These are phyloP conservation scores for Zoysia pacifica DNA, from an alignment of 176 grass and related monocot genomes.

Conservation along the genomic window DNA sequence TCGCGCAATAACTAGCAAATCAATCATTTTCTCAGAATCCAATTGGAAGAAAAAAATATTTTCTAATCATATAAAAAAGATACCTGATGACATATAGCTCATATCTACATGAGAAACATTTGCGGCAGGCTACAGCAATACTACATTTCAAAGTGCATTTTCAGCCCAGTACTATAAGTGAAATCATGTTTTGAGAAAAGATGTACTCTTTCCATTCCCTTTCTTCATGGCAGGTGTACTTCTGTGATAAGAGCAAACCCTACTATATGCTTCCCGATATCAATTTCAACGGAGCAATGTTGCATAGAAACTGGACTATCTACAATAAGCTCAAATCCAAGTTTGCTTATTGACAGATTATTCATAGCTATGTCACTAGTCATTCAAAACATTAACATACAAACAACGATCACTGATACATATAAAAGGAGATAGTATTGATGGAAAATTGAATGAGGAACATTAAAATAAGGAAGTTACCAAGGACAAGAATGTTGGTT, in stretches of 20 bases:
- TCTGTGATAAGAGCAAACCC: not conserved
- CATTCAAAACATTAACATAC: too few relatives aligned
- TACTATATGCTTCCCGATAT: not conserved
- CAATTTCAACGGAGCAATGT: slow-evolving; percentile 11
- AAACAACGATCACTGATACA: too few relatives aligned
- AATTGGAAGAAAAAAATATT: slow-evolving; percentile 16
- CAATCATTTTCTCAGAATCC: slow-evolving; percentile 8
- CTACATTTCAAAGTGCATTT: not conserved
- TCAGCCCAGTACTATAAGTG: slow-evolving; percentile 3
- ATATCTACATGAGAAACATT: slow-evolving; percentile 9
- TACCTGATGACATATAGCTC: slow-evolving; percentile 17
- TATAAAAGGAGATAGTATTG: not conserved
- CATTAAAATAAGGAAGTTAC: slow-evolving; percentile 38
- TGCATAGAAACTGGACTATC: slow-evolving; percentile 8
- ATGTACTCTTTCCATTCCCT: not conserved
- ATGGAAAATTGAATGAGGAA: slow-evolving; percentile 13
- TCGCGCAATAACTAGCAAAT: slow-evolving; percentile 6
- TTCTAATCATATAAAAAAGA: not conserved
- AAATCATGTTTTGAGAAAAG: slow-evolving; percentile 23
- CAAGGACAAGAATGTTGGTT: slow-evolving; percentile 51
- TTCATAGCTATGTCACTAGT: not conserved
- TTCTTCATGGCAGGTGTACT: not conserved
- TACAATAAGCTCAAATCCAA: not conserved
- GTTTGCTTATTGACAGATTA: slow-evolving; percentile 20
- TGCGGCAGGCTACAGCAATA: not conserved